A percentile compares a stretch with the other conserved stretches of the same genome.
phyloP scores from a whole-genome alignment of 768 basidiomycete genomes.

The Amanita exitialis region DNA sequence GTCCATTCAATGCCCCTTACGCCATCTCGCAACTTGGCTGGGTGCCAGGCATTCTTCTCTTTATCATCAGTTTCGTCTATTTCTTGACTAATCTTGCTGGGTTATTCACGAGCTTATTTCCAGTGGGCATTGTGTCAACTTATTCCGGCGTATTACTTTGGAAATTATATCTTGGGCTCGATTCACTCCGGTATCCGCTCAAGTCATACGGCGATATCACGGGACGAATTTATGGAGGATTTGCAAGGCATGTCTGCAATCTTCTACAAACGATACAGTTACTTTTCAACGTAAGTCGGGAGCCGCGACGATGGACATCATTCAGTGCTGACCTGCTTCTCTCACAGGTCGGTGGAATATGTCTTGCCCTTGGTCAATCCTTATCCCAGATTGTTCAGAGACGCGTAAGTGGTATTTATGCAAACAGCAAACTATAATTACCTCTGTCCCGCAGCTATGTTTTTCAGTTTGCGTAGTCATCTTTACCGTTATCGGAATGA shows the following conservation, averaged over 20 bases:
- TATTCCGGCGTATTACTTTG: slow-evolving; percentile 49
- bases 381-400: slow-evolving; percentile 39
- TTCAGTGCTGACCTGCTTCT: neutral
- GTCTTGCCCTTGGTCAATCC: slow-evolving; percentile 40
- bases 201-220: slow-evolving; percentile 47
- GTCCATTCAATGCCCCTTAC: slow-evolving; percentile 38
- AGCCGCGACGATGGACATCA: neutral
- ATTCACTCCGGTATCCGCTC: slow-evolving; percentile 45
- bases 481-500: slow-evolving; percentile 45
- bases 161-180: slow-evolving; percentile 44
- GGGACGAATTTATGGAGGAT: slow-evolving; percentile 41
- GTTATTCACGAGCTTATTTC: neutral
- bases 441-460: slow-evolving; percentile 28
- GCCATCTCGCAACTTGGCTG: slow-evolving; percentile 50
- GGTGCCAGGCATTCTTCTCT: slow-evolving; percentile 34
- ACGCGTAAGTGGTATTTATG: slow-evolving; percentile 20
- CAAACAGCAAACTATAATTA: neutral
- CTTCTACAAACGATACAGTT: slow-evolving; percentile 48
- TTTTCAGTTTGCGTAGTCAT: slow-evolving; percentile 49
- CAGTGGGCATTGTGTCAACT: slow-evolving; percentile 39
- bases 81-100: neutral
- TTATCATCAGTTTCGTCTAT: slow-evolving; percentile 25
- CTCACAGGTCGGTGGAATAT: slow-evolving; percentile 26
- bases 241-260: slow-evolving; percentile 34
- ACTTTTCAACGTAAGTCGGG: slow-evolving; percentile 36